Evolutionary conservation across 106 monocot genomes (phyloP), one percentile per base, ranked within the genome.

Genomic region (Alisma plantagoaquatica): DNA sequence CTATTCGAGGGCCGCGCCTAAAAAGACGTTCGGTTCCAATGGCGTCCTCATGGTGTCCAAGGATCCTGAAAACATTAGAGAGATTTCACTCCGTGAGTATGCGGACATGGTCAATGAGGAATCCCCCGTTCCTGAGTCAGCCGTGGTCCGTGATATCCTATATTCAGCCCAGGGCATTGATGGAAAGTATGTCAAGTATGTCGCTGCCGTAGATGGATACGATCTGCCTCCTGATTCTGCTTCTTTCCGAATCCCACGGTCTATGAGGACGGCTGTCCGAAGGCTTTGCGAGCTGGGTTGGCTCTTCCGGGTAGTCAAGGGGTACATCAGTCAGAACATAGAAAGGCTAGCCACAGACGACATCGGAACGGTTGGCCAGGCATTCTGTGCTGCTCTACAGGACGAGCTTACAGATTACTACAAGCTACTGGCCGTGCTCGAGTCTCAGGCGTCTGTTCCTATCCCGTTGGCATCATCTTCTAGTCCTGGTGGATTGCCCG

Each of bases 341-440:
- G 50, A 48, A 23, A 23, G 56, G 26, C 63, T 68, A 30, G 46
- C 63, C 1, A 60, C 73, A 0, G 78, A 76, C 21, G 75, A 70
- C 45, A 69, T 88, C 1, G 98, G 98, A 7, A 90, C 98, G 0
- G 74, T 98, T 17, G 78, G 75, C 0, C 98, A 98, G 56, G 89
- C 98, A 0, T 90, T 98, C 49, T 78, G 73, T 30, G 78, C 90
- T 3, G 82, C 90, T 11, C 68, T 98, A 26, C 75, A 86, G 43
- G 98, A 90, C 22, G 98, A 98, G 64, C 74, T 98, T 24, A 58
- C 72, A 3, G 82, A 82, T 27, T 98, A 85, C 57, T 90, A 98
- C 63, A 90, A 79, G 69, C 73, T 98, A 12, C 55, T 98, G 14
- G 82, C 98, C 0, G 85, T 98, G n/a, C 66, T 98, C 4, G 82